These are phyloP conservation scores for Triticum turgidum DNA, from an alignment of 176 grass and related monocot genomes.

Conservation along the genomic window DNA sequence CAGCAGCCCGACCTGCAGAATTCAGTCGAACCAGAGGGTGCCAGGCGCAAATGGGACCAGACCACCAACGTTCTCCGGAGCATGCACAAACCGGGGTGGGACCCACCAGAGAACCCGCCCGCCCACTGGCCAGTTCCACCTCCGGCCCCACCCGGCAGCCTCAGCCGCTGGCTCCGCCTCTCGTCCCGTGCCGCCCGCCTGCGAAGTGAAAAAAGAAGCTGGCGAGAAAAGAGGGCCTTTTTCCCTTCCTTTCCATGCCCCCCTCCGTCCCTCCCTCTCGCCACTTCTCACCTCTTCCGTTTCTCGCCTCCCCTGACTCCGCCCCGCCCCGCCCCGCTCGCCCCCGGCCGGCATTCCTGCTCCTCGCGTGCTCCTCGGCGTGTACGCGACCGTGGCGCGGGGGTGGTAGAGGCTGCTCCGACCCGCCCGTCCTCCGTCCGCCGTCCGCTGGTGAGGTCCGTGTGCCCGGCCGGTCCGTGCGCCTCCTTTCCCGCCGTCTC, in stretches of 20 bases:
- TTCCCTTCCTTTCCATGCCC: background rate
- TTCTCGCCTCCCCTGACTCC: background rate
- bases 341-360: background rate
- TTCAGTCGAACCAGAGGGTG: background rate
- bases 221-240: background rate
- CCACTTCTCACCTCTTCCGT: background rate
- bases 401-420: background rate
- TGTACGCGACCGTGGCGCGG: background rate
- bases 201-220: background rate
- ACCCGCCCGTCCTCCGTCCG: background rate
- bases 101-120: background rate
- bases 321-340: background rate
- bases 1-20: background rate
- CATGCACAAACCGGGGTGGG: background rate
- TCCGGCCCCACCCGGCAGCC: background rate
- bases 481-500: background rate
- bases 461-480: background rate
- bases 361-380: background rate
- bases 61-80: background rate
- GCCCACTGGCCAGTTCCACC: background rate
- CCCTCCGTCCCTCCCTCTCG: background rate
- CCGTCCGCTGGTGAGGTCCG: background rate
- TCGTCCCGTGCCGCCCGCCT: background rate
- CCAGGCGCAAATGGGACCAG: background rate
- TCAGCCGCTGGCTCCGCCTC: background rate